Conservation (phyloP, 805 yeast genomes). For the Ogataea philodendri region DNA sequence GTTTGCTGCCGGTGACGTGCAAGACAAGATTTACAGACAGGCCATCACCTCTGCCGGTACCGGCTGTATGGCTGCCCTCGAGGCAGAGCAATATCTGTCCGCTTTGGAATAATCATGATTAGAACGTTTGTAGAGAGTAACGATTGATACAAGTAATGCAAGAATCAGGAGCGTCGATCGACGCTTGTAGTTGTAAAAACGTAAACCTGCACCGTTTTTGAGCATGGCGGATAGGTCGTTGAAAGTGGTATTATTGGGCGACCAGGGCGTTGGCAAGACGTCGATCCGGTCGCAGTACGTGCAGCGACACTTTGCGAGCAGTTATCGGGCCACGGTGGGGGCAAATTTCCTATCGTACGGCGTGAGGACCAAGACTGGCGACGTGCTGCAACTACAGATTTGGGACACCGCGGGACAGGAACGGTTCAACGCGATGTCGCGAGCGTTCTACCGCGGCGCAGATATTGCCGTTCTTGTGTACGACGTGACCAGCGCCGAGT, state of each 20-base stretch:
- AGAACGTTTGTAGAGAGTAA: constrained; percentile 4
- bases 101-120: constrained; percentile 38
- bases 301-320: constrained; percentile 53
- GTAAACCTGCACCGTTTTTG: neutral
- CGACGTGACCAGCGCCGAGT: constrained; percentile 52
- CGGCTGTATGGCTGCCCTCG: constrained; percentile 99
- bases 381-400: constrained; percentile 47
- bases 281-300: constrained; percentile 54
- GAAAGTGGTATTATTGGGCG: constrained; percentile 56
- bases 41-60: constrained; percentile 99
- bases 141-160: neutral
- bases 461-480: constrained; percentile 54
- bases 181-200: constrained; percentile 3
- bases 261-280: constrained; percentile 60
- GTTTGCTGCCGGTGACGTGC: constrained; percentile 99
- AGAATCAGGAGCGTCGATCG: constrained; percentile 10
- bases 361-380: constrained; percentile 20
- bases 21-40: constrained; percentile 95
- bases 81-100: constrained; percentile 80
- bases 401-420: constrained; percentile 98
- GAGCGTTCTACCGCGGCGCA: constrained; percentile 58
- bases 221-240: constrained; percentile 23
- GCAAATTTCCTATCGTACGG: constrained; percentile 54
- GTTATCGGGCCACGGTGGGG: constrained; percentile 58
- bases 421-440: constrained; percentile 65